A percentile compares a stretch with the other conserved stretches of the same genome.
phyloP scores from a whole-genome alignment of 176 grass and related monocot species.

The Panicum miliaceum region DNA sequence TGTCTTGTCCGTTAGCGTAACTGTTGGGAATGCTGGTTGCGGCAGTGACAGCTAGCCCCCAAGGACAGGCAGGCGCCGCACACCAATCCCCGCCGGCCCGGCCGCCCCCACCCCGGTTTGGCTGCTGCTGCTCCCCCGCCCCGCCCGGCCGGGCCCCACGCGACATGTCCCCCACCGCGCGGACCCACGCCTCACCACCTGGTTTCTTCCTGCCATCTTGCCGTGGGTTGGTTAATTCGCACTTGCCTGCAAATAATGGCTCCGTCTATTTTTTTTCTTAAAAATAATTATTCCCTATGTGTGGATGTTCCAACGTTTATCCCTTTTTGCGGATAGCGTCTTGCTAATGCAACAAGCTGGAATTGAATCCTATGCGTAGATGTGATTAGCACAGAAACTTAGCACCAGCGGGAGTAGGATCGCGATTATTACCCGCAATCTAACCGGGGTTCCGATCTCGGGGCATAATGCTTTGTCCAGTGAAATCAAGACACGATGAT shows the following conservation, averaged over 20 bases:
- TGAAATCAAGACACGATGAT: neutral
- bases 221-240: neutral
- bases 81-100: neutral
- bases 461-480: neutral
- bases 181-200: conserved; percentile 24
- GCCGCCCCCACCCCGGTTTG: conserved; percentile 12
- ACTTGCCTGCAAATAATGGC: neutral
- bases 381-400: too few relatives aligned
- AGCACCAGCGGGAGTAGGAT: too few relatives aligned
- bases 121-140: conserved; percentile 28
- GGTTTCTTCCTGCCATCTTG: neutral
- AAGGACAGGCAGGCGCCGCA: conserved; percentile 39
- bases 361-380: too few relatives aligned
- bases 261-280: too few relatives aligned
- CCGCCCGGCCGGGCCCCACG: neutral
- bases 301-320: neutral
- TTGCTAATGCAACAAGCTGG: neutral
- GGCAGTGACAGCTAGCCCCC: conserved; percentile 46
- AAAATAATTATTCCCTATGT: neutral
- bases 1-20: conserved; percentile 34
- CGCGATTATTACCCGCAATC: too few relatives aligned
- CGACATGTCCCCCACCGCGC: neutral
- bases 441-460: neutral
- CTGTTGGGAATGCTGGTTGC: conserved; percentile 44
- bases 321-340: neutral